Evolutionary conservation across 208 protist species (phyloP), one percentile per base, ranked within the genome.

Genomic region (Wallacemonas sp.): DNA sequence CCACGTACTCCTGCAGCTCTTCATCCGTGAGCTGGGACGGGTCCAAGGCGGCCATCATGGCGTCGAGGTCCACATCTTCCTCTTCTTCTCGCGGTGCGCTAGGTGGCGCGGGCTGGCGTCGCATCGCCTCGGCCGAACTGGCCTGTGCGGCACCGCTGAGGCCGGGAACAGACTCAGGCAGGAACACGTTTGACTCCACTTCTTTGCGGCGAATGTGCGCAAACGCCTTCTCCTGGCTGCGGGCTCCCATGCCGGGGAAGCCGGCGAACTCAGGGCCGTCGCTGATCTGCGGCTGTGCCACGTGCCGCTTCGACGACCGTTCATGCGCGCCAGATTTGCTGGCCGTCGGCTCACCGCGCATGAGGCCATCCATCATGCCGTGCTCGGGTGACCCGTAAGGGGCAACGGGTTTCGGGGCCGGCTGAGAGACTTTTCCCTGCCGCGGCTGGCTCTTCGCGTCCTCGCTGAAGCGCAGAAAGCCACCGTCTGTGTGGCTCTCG

Each of bases 381-480:
- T 53, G 27, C 50, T 73, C 42, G 1, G 45, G 33, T 10, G 38
- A 63, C 36, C 17, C 36, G 53, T 69, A 57, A 15, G 44, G 32
- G 10, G 58, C 36, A 1, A 15, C 24, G n/a, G 33, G 13, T 5
- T 15, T 15, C 3, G 2, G 4, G n/a, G 27, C 19, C 4, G 32
- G 41, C 52, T n/a, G 38, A 13, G 46, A 24, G 32, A 32, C 30
- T 41, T 69, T 12, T 4, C 68, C 26, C n/a, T 38, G 8, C 19
- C 37, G 39, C 17, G 37, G 44, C 45, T 70, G 38, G 68, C 41
- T 50, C 54, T 46, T 54, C 3, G 39, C 60, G 34, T 74, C 41
- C 37, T 91, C 79, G 52, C 72, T 88, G 73, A 94, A 94, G 57
- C 76, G 69, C 8, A 94, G 68, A 63, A 94, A 94, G 45, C 76